phyloP scores from a whole-genome alignment of 139 green algal species.

The Spirogloea muscicola region DNA sequence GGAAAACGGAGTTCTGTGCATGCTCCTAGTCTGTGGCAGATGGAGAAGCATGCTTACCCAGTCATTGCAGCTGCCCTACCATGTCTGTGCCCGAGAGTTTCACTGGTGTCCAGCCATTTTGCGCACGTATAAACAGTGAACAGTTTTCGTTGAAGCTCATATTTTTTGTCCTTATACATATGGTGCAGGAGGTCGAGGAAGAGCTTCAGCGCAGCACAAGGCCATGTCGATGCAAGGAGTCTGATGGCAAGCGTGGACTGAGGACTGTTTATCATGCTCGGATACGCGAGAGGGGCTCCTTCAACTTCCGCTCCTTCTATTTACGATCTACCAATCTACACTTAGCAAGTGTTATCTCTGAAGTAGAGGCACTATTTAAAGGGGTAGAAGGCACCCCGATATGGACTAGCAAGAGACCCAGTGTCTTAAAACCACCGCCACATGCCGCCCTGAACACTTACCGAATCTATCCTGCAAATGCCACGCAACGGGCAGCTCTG shows the following conservation, averaged over 20 bases:
- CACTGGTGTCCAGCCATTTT: background rate
- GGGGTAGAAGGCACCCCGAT: slow-evolving; percentile 20
- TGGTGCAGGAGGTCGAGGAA: too few species aligned
- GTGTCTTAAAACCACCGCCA: background rate
- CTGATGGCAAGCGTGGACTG: background rate
- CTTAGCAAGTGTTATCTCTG: background rate
- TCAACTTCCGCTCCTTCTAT: slow-evolving; percentile 31
- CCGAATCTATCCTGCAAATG: slow-evolving; percentile 16
- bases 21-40: background rate
- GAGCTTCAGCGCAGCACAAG: too few species aligned
- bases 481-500: slow-evolving; percentile 37
- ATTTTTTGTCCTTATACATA: background rate
- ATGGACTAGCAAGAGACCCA: slow-evolving; percentile 21
- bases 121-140: background rate
- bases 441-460: slow-evolving; percentile 10
- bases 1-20: background rate
- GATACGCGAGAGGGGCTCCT: slow-evolving; percentile 25
- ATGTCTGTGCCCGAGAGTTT: background rate
- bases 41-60: background rate
- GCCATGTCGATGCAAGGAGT: slow-evolving; percentile 9
- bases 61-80: background rate
- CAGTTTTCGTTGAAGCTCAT: background rate
- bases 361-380: background rate
- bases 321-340: slow-evolving; percentile 7
- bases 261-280: slow-evolving; percentile 27